These are phyloP conservation scores for Citrullus mucosospermus DNA, from an alignment of 306 rosid species.

Conservation along the genomic window DNA sequence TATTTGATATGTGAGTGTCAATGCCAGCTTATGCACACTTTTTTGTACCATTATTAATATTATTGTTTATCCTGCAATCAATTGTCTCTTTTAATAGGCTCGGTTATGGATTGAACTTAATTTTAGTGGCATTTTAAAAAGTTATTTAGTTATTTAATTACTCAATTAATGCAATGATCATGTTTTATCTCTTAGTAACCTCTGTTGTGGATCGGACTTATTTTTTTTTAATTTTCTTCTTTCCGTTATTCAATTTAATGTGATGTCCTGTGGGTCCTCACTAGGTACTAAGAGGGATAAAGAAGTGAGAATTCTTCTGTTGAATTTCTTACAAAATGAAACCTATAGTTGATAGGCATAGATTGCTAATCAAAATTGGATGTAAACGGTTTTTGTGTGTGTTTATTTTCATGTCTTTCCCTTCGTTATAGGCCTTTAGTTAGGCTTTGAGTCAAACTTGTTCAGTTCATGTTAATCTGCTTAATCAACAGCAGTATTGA, in stretches of 20 bases:
- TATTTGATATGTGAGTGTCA: too few species aligned
- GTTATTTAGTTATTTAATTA: too few species aligned
- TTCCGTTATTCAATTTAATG: not conserved
- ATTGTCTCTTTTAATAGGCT: not conserved
- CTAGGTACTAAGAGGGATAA: not conserved
- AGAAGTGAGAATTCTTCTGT: not conserved
- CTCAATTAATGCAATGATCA: not conserved
- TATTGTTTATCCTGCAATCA: not conserved
- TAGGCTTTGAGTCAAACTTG: too few species aligned
- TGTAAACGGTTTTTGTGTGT: too few species aligned
- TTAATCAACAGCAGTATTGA: not conserved
- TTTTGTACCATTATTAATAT: not conserved
- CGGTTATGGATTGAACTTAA: not conserved
- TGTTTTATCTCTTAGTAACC: not conserved
- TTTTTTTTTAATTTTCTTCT: not conserved
- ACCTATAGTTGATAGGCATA: not conserved
- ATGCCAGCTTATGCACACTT: too few species aligned
- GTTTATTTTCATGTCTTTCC: too few species aligned
- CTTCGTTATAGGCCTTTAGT: too few species aligned
- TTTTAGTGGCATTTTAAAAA: not conserved
- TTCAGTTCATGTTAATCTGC: too few species aligned
- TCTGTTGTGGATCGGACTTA: not conserved
- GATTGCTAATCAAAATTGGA: not conserved
- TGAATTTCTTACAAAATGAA: not conserved
- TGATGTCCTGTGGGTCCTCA: not conserved